Conservation (phyloP, 1,284 basidiomycete species). For the Ganoderma sinense region DNA sequence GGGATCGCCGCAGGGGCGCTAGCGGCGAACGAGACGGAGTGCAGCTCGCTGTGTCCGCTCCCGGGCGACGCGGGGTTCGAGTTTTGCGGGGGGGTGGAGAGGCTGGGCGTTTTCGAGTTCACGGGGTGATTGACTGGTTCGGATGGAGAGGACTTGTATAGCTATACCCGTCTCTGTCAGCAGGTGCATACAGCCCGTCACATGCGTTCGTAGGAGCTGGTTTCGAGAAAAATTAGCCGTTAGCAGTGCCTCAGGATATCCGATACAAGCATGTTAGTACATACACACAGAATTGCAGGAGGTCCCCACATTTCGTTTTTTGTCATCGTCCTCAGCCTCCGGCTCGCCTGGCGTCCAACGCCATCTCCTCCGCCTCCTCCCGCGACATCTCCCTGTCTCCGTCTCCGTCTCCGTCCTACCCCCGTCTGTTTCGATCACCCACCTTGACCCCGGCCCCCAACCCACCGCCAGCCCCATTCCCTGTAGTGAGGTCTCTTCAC, state of each 20-base stretch:
- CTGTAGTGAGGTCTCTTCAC: no score
- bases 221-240: no score
- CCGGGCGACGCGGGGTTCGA: slow-evolving; percentile 28
- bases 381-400: neutral
- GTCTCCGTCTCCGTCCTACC: no score
- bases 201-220: no score
- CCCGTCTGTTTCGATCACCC: no score
- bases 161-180: no score
- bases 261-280: neutral
- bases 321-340: slow-evolving; percentile 13
- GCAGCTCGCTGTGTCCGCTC: slow-evolving; percentile 30
- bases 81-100: slow-evolving; percentile 28
- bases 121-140: slow-evolving; percentile 10
- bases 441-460: neutral
- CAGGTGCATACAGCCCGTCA: no score
- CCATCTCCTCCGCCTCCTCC: slow-evolving; percentile 15
- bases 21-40: slow-evolving; percentile 19
- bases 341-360: slow-evolving; percentile 13
- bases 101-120: slow-evolving; percentile 24
- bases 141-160: no score
- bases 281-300: neutral
- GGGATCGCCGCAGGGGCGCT: slow-evolving; percentile 11
- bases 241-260: neutral
- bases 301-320: neutral
- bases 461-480: slow-evolving; percentile 1